Conservation (phyloP, 345 rosid genomes). For the Lepidium sativum region DNA sequence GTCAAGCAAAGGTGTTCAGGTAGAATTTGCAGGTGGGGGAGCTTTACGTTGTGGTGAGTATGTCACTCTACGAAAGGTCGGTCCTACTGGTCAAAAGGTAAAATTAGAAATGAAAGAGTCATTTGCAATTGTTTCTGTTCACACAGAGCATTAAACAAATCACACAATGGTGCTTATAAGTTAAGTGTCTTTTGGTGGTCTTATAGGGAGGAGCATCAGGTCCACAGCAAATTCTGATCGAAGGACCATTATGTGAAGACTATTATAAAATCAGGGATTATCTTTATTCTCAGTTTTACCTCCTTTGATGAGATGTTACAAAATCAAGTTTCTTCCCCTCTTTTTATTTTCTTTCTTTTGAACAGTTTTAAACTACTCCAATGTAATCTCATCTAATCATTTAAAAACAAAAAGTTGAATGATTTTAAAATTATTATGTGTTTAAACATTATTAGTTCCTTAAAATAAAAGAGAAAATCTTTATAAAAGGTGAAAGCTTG, state of each 20-base stretch:
- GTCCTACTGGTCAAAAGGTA: slow-evolving; percentile 73
- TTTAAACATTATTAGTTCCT: neutral
- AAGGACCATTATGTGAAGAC: slow-evolving; percentile 92
- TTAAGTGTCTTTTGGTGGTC: neutral
- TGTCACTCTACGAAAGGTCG: slow-evolving; percentile 80
- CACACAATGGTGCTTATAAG: neutral
- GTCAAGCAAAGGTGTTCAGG: slow-evolving; percentile 92
- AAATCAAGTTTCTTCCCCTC: neutral
- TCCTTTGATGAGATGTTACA: slow-evolving; percentile 31
- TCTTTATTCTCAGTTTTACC: slow-evolving; percentile 85
- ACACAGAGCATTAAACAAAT: too few relatives aligned
- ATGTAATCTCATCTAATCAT: too few relatives aligned
- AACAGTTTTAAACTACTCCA: too few relatives aligned
- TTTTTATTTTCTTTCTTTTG: too few relatives aligned
- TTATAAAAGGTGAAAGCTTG: neutral
- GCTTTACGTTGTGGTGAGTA: slow-evolving; percentile 90
- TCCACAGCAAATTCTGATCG: slow-evolving; percentile 78
- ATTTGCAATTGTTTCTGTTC: neutral
- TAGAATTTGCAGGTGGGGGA: slow-evolving; percentile 89
- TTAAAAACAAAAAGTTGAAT: too few relatives aligned
- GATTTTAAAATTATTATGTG: too few relatives aligned
- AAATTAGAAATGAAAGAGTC: neutral
- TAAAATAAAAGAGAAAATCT: neutral
- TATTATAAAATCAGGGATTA: slow-evolving; percentile 80
- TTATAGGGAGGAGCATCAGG: slow-evolving; percentile 76